Conservation (phyloP, 108 stramenopile species). For the Ochromonas danica region DNA sequence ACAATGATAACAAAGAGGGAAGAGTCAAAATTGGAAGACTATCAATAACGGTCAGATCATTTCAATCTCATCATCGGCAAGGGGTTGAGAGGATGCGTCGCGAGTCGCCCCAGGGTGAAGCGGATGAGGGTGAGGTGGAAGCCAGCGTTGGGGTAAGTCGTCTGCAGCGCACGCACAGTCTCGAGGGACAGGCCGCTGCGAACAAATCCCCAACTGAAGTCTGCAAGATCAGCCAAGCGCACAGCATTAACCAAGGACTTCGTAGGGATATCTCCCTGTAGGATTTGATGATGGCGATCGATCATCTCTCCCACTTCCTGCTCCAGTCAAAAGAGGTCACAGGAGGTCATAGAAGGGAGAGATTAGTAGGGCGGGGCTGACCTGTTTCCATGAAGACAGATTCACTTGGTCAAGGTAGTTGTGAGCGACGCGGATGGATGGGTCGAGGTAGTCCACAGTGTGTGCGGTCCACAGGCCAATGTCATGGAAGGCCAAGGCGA, state of each 20-base stretch:
- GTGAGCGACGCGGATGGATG: neutral
- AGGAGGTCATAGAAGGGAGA: too few relatives aligned
- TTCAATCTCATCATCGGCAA: neutral
- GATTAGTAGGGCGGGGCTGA: too few relatives aligned
- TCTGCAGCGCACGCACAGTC: neutral
- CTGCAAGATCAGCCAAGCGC: neutral
- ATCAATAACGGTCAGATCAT: too few relatives aligned
- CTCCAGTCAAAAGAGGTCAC: too few relatives aligned
- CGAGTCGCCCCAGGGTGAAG: neutral
- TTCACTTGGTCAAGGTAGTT: too few relatives aligned
- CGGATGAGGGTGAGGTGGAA: neutral
- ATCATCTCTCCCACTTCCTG: neutral
- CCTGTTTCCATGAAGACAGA: too few relatives aligned
- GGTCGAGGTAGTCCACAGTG: neutral
- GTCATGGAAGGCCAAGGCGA: constrained; percentile 8
- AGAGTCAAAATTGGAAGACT: too few relatives aligned
- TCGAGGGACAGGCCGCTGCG: neutral
- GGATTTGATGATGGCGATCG: neutral
- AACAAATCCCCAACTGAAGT: neutral
- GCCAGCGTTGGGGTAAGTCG: neutral
- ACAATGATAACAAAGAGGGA: too few relatives aligned
- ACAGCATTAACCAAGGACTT: neutral
- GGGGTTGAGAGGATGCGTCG: neutral
- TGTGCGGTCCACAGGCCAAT: constrained; percentile 17
- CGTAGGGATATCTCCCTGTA: neutral